These are phyloP conservation scores for Ceriops zippeliana DNA, from an alignment of 345 rosid genomes.

Conservation along the genomic window DNA sequence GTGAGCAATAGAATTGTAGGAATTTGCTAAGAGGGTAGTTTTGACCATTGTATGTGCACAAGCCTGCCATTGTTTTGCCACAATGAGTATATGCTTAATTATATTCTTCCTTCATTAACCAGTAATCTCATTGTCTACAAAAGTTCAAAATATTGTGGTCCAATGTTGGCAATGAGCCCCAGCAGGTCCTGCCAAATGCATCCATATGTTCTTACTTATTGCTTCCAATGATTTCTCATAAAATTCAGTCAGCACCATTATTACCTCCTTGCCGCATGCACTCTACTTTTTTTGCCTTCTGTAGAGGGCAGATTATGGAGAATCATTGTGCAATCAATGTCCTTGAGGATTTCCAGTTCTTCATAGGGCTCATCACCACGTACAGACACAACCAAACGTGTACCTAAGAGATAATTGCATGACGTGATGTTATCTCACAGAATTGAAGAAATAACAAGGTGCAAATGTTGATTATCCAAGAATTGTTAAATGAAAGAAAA, in stretches of 20 bases:
- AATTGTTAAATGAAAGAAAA: too few species aligned
- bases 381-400: constrained; percentile 82
- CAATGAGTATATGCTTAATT: neutral
- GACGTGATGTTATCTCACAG: constrained; percentile 6
- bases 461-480: too few species aligned
- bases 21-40: neutral
- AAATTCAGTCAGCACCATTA: constrained; percentile 9
- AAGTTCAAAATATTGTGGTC: too few species aligned
- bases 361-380: constrained; percentile 76
- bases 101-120: neutral
- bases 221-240: too few species aligned
- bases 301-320: constrained; percentile 69
- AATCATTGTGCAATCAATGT: constrained; percentile 67
- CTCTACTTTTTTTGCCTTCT: constrained; percentile 78
- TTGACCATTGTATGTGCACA: neutral
- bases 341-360: constrained; percentile 76
- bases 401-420: constrained; percentile 44
- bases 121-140: neutral
- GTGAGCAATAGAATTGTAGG: neutral
- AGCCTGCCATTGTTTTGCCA: too few species aligned
- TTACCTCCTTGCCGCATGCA: constrained; percentile 98
- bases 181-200: too few species aligned
- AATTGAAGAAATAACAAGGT: neutral
- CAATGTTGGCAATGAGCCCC: too few species aligned
- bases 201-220: too few species aligned